A percentile compares a stretch with the other conserved stretches of the same genome.
These are phyloP conservation scores for Fremontodendron californicum DNA, from an alignment of 345 rosid genomes.

Conservation along the genomic window DNA sequence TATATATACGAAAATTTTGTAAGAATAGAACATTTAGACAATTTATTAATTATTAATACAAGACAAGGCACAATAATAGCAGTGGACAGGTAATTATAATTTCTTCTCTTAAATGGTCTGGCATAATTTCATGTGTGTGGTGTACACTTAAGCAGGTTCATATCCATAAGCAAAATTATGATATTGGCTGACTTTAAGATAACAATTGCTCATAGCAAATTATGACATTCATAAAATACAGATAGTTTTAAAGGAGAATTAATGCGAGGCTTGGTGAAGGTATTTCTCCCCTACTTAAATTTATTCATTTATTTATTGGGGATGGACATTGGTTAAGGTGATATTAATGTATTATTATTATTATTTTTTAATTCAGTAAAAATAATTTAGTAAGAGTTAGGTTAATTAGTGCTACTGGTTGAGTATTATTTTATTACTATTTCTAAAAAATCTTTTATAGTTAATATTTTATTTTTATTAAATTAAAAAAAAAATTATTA, in stretches of 20 bases:
- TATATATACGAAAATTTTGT: background rate
- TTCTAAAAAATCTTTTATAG: no score
- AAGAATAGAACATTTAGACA: background rate
- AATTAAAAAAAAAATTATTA: no score
- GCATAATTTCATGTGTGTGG: constrained; percentile 1
- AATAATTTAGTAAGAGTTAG: no score
- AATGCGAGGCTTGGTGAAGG: background rate
- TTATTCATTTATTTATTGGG: no score
- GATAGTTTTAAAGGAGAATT: background rate
- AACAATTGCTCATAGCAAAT: background rate
- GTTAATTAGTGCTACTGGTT: no score
- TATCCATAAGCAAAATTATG: background rate
- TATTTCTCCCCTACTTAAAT: background rate
- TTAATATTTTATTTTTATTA: no score
- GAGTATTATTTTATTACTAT: no score
- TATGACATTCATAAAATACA: background rate
- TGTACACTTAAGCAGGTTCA: background rate
- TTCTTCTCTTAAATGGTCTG: background rate
- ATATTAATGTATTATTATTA: no score
- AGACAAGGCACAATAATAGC: background rate
- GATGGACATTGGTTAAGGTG: no score
- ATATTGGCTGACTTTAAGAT: background rate
- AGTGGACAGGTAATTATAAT: background rate
- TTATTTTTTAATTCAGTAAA: no score
- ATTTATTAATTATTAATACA: background rate